Evolutionary conservation across 2,329 filamentous ascomycete genomes (phyloP), one percentile per base, ranked within the genome.

Genomic region (Ceratocystis alfenasii): DNA sequence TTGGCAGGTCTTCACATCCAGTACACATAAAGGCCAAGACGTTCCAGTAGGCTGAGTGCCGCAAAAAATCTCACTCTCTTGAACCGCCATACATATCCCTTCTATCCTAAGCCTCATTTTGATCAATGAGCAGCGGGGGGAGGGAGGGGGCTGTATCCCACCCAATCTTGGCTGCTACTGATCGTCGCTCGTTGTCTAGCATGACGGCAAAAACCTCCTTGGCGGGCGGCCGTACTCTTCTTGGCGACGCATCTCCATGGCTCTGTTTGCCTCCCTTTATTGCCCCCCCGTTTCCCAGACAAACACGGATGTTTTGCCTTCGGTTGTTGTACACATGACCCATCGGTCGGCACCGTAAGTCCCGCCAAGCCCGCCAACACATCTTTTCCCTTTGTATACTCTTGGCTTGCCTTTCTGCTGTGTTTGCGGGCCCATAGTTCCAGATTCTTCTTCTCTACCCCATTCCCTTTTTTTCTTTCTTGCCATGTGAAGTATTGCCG

Each of bases 371-470:
- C 25, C 53, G 22, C 22, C 25, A 57, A 30, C 15, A 33, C 22
- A 57, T 15, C 46, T 50, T 25, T 50, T 57, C 53, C 53, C 53
- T 30, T 57, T 57, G 53, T 28, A 57, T 55, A 20, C 45, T 12
- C 36, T n/a, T 48, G 45, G 45, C 20, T 20, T 48, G 17, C n/a
- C 17, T 48, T 48, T 17, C 20, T 48, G 45, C 45, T 7, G 45
- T 48, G 45, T 17, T 4, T 48, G 8, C 36, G 3, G 36, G 3
- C 3, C 36, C 36, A 41, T 12, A 12, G 12, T 12, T 15, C 36
- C 10, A 41, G 36, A 41, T 20, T 48, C 17, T 48, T 8, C 46
- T 12, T 25, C 46, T 22, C 46, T 50, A 20, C n/a, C 20, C 3
- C 7, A 1, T 15, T 41, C 36, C 36, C 36, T 20, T 10, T 12